Percentiles rank a stretch among this genome's conserved stretches.
These are phyloP conservation scores for Tolypocladium tundrense DNA, from an alignment of 2,329 filamentous ascomycete species.

Conservation along the genomic window DNA sequence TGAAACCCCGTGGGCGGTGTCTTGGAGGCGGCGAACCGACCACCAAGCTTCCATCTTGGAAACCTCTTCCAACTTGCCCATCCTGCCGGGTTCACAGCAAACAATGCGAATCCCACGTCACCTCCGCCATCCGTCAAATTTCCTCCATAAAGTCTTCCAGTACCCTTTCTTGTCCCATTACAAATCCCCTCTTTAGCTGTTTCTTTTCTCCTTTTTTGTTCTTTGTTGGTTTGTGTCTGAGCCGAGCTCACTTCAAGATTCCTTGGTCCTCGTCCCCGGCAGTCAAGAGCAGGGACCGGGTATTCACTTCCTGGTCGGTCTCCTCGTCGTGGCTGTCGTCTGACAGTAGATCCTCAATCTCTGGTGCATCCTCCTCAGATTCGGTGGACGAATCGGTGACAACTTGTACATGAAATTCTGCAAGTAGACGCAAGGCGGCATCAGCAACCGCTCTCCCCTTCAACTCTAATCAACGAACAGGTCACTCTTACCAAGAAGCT, in stretches of 20 bases:
- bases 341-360: not conserved
- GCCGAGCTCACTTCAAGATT: not conserved
- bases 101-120: not conserved
- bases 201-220: not conserved
- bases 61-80: not conserved
- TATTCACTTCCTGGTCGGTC: not conserved
- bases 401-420: constrained; percentile 10
- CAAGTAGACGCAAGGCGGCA: not conserved
- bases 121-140: not conserved
- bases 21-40: not conserved
- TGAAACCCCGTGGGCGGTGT: not conserved
- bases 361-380: not conserved
- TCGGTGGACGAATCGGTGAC: constrained; percentile 2
- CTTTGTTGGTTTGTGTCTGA: not conserved
- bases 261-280: not conserved
- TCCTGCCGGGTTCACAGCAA: not conserved
- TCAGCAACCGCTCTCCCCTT: not conserved
- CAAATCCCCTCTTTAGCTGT: not conserved
- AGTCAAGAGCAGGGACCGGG: not conserved
- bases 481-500: constrained; percentile 18
- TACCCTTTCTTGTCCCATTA: not conserved
- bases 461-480: not conserved
- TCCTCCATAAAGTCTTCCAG: not conserved
- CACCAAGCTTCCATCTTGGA: not conserved
- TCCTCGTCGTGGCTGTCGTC: not conserved